Evolutionary conservation across 495 filamentous ascomycete species (phyloP).

Genomic region (Penicillium goetzii): DNA sequence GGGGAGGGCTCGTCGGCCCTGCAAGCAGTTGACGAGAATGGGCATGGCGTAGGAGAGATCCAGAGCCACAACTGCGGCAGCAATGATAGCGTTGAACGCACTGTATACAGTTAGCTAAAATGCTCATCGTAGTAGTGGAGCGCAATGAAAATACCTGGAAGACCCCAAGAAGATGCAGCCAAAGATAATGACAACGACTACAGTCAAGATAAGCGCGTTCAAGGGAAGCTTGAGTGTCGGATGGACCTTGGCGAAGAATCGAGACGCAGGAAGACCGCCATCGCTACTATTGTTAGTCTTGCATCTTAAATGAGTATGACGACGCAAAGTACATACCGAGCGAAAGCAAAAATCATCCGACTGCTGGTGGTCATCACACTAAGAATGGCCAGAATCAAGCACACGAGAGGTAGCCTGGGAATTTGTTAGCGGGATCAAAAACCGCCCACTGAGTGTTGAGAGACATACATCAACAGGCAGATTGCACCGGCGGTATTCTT

Average conservation of each 20-base stretch:
- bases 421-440: slow-evolving; percentile 2
- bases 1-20: slow-evolving; percentile 63
- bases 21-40: slow-evolving; percentile 63
- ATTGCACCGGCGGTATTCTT: slow-evolving; percentile 62
- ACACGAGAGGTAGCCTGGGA: slow-evolving; percentile 54
- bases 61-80: slow-evolving; percentile 69
- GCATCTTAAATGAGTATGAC: background rate
- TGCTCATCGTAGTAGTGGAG: background rate
- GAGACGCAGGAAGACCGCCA: slow-evolving; percentile 67
- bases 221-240: slow-evolving; percentile 63
- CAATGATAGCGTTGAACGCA: slow-evolving; percentile 65
- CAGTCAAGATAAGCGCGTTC: slow-evolving; percentile 67
- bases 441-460: background rate
- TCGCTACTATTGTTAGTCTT: slow-evolving; percentile 47
- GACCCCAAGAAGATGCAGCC: slow-evolving; percentile 76
- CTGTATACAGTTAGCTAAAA: slow-evolving; percentile 23
- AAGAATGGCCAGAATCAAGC: slow-evolving; percentile 68
- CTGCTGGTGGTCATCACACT: slow-evolving; percentile 74
- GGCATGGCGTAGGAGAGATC: slow-evolving; percentile 74
- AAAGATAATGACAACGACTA: slow-evolving; percentile 64
- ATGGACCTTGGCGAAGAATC: slow-evolving; percentile 64
- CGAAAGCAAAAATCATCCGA: slow-evolving; percentile 76
- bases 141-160: slow-evolving; percentile 39
- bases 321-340: slow-evolving; percentile 35
- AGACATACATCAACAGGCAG: slow-evolving; percentile 62